Evolutionary conservation across 2,329 filamentous ascomycete species (phyloP).

Genomic region (Pseudodiploospora longispora): DNA sequence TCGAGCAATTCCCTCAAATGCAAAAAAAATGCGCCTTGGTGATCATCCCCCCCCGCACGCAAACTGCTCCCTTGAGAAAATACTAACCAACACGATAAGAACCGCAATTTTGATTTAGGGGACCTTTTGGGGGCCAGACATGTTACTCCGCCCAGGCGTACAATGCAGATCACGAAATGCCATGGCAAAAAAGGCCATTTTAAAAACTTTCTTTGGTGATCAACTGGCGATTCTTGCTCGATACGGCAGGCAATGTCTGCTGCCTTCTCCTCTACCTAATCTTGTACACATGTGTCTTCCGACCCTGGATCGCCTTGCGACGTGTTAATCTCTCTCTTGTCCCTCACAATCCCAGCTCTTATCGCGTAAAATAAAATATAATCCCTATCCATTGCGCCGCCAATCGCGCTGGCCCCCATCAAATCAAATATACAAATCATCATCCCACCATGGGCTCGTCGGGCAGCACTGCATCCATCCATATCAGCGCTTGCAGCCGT

Average conservation of each 20-base stretch:
- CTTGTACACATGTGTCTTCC: too few species aligned
- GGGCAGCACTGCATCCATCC: constrained; percentile 1
- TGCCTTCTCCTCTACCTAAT: too few species aligned
- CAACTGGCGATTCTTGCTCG: not conserved
- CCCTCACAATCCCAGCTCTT: not conserved
- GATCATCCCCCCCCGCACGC: too few species aligned
- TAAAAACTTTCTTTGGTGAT: not conserved
- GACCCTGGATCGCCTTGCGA: constrained; percentile 5
- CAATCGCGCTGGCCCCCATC: too few species aligned
- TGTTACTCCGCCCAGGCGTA: too few species aligned
- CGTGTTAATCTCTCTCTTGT: constrained; percentile 4
- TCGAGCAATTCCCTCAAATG: too few species aligned
- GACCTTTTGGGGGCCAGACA: too few species aligned
- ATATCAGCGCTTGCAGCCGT: not conserved
- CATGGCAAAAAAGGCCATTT: not conserved
- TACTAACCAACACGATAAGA: too few species aligned
- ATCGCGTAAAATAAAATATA: not conserved
- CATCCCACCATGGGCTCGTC: not conserved
- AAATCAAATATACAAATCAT: not conserved
- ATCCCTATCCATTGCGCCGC: not conserved
- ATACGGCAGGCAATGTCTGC: too few species aligned
- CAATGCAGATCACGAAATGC: not conserved
- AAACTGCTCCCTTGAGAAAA: too few species aligned
- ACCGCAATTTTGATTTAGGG: too few species aligned
- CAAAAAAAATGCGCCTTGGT: too few species aligned